These are phyloP conservation scores for Trifolium pratense DNA, from an alignment of 306 rosid species.

Conservation along the genomic window DNA sequence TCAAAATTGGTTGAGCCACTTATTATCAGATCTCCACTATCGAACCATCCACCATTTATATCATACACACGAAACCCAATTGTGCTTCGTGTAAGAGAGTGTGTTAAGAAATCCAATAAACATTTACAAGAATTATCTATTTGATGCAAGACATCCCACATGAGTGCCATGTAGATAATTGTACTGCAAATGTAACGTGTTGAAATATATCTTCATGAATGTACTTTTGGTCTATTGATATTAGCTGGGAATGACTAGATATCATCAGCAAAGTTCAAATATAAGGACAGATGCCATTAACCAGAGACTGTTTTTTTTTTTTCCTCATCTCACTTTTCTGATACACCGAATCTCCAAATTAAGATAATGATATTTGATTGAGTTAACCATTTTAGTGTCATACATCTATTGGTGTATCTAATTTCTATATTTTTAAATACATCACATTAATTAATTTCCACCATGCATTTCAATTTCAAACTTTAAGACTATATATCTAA, in stretches of 20 bases:
- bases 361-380: conserved; percentile 42
- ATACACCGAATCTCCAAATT: conserved; percentile 44
- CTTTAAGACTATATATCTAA: conserved; percentile 42
- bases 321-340: conserved; percentile 38
- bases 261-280: conserved; percentile 22
- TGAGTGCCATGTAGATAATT: conserved; percentile 19
- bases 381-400: conserved; percentile 35
- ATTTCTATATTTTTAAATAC: background rate
- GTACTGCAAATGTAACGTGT: conserved; percentile 28
- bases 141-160: conserved; percentile 19
- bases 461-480: conserved; percentile 35
- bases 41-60: too few relatives aligned
- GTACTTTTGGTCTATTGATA: conserved; percentile 19
- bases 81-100: too few relatives aligned
- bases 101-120: too few relatives aligned
- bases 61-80: too few relatives aligned
- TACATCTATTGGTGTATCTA: conserved; percentile 28
- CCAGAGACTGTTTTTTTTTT: background rate
- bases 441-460: conserved; percentile 39
- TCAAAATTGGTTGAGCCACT: too few relatives aligned
- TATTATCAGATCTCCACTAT: too few relatives aligned
- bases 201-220: background rate
- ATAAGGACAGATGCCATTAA: conserved; percentile 39
- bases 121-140: too few relatives aligned
- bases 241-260: conserved; percentile 52